Conservation (phyloP, 2,329 filamentous ascomycete species). For the Anthostomella pinea region DNA sequence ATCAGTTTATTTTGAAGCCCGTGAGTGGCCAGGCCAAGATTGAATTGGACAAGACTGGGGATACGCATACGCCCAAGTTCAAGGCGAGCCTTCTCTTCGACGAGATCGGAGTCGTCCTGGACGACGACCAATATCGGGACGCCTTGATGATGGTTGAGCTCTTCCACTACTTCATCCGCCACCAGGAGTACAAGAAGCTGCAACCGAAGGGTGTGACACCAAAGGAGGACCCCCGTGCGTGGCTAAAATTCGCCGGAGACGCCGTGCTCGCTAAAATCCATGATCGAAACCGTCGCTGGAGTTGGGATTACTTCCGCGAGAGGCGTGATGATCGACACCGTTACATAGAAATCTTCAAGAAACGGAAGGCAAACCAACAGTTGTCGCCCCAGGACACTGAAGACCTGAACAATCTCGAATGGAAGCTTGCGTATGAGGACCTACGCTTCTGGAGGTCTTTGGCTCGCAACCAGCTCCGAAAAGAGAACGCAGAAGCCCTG, state of each 20-base stretch:
- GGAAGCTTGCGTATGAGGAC: conserved; percentile 90
- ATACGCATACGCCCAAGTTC: conserved; percentile 74
- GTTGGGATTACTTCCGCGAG: conserved; percentile 93
- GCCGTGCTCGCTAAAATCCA: conserved; percentile 92
- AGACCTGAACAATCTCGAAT: conserved; percentile 74
- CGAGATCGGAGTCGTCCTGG: conserved; percentile 95
- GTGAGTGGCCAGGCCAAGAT: conserved; percentile 94
- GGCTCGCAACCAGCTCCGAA: conserved; percentile 89
- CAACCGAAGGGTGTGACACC: conserved; percentile 79
- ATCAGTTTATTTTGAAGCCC: conserved; percentile 94
- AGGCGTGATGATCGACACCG: conserved; percentile 82
- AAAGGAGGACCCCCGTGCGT: conserved; percentile 88
- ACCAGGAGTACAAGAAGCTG: conserved; percentile 93
- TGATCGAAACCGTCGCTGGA: conserved; percentile 88
- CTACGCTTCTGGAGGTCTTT: conserved; percentile 95
- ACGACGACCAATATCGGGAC: conserved; percentile 96
- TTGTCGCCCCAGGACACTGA: conserved; percentile 67
- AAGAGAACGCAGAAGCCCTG: conserved; percentile 88
- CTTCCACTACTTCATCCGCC: conserved; percentile 96
- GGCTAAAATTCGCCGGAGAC: conserved; percentile 87
- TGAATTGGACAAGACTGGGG: conserved; percentile 90
- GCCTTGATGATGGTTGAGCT: conserved; percentile 96
- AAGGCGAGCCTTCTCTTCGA: conserved; percentile 93
- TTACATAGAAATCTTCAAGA: conserved; percentile 96
- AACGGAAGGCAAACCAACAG: conserved; percentile 74